Base-by-base conservation (phyloP, 495 filamentous ascomycete species). In the Xylaria palmicola region DNA sequence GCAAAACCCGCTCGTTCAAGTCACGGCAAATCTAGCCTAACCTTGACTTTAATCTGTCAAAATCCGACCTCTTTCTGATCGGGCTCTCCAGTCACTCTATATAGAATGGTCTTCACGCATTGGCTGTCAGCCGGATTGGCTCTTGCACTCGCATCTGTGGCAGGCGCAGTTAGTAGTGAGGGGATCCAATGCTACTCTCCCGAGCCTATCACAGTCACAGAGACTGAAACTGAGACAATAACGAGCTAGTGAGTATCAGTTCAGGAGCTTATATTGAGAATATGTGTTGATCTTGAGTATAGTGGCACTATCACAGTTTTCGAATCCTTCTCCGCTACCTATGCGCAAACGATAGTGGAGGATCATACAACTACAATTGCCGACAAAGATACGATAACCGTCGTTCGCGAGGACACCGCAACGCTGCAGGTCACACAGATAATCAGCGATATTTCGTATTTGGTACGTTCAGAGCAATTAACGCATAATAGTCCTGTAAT, bases 221-320 rank as follows among this genome's bases (percentile, higher is more conserved):
- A 64, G 27, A 64, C 60, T 37, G 39, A 56, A 22, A 63, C 58
- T 0, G 24, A 66, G 45, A 67, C 62, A 15, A 56, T 47, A n/a
- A 72, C 63, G 19, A 62, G 60, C 34, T 67, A 50, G 68, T 70
- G 63, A 66, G 68, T 64, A 13, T 36, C n/a, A 24, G 24, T 32
- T 5, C 5, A 29, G 34, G 12, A 17, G 5, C 22, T 24, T 29
- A 22, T 36, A 24, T 30, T 5, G 39, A 60, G 27, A 4, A 3
- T 45, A 27, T 15, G 20, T 62, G 45, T 64, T 68, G 44, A 68
- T 47, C 27, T 29, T 8, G 29, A 6, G 15, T 27, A 2, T 53
- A 69, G 66, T 52, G 56, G 29, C 6, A 36, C 36, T 20, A 66
- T 59, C 26, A 68, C 66, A 15, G 48, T 65, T 10, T 60, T 62